These are phyloP conservation scores for Saccharomycopsis hybrid DNA, from an alignment of 1,139 yeast species.

Conservation along the genomic window DNA sequence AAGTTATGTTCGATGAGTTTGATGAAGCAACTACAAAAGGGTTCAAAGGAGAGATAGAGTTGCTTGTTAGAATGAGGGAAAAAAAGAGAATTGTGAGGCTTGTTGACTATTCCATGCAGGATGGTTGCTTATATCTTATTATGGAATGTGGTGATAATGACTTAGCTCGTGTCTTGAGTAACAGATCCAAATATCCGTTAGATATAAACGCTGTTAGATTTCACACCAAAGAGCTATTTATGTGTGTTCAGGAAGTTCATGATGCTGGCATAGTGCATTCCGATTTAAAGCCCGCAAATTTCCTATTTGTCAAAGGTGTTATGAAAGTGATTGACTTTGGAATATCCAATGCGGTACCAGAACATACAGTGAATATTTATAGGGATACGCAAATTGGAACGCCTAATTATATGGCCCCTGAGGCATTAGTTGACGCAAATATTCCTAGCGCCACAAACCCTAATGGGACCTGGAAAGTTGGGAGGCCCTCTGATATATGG, in stretches of 20 bases:
- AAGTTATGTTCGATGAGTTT: conserved; percentile 74
- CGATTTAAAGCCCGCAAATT: conserved; percentile 93
- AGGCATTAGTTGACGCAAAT: conserved; percentile 64
- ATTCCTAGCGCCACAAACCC: conserved; percentile 25
- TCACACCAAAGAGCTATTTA: conserved; percentile 72
- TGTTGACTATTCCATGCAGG: conserved; percentile 64
- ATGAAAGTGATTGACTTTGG: conserved; percentile 93
- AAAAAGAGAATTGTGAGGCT: conserved; percentile 73
- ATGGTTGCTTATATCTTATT: conserved; percentile 60
- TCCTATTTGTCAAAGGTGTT: conserved; percentile 76
- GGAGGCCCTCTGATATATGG: conserved; percentile 96
- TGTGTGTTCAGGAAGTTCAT: conserved; percentile 86
- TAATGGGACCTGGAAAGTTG: conserved; percentile 72
- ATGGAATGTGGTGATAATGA: conserved; percentile 98
- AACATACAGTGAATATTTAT: conserved; percentile 83
- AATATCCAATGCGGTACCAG: conserved; percentile 90
- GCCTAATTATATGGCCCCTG: conserved; percentile 98
- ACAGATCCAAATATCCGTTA: conserved; percentile 45
- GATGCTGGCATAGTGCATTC: conserved; percentile 86
- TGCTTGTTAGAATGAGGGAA: conserved; percentile 53
- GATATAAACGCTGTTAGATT: conserved; percentile 78
- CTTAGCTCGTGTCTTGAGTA: conserved; percentile 72
- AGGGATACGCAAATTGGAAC: conserved; percentile 93
- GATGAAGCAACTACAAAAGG: conserved; percentile 69
- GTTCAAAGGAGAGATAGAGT: conserved; percentile 84